Percentiles rank a stretch among this genome's conserved stretches.
phyloP scores from a whole-genome alignment of 176 grass and related monocot species.

The Oryza coarctata region DNA sequence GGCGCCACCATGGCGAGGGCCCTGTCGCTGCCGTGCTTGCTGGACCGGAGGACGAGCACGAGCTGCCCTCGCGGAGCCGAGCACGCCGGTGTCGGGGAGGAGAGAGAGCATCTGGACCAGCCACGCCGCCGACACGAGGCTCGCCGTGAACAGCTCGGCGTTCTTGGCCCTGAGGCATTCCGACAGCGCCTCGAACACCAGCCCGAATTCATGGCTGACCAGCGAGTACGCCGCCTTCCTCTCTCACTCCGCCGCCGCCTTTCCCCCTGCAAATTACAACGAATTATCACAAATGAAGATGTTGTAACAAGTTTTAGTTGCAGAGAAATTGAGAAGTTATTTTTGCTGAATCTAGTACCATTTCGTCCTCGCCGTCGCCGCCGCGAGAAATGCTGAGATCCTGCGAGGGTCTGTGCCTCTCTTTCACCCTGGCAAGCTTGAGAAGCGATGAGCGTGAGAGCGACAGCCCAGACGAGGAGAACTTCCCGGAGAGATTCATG shows the following conservation, averaged over 20 bases:
- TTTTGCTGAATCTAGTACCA: slow-evolving; percentile 12
- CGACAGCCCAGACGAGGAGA: slow-evolving; percentile 63
- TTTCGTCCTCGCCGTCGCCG: slow-evolving; percentile 35
- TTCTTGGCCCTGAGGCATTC: slow-evolving; percentile 55
- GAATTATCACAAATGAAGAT: background rate
- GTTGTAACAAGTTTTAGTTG: background rate
- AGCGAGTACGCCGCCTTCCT: slow-evolving; percentile 59
- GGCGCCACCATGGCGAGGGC: slow-evolving; percentile 64
- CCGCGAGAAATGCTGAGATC: slow-evolving; percentile 30
- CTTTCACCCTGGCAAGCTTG: slow-evolving; percentile 59
- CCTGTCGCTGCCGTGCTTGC: slow-evolving; percentile 60
- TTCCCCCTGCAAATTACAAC: slow-evolving; percentile 46
- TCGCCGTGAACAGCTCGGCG: slow-evolving; percentile 54
- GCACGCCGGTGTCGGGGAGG: slow-evolving; percentile 70
- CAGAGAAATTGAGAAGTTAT: no score
- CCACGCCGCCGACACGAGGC: slow-evolving; percentile 63
- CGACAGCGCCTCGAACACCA: slow-evolving; percentile 63
- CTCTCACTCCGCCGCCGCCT: slow-evolving; percentile 56
- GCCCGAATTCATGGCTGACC: slow-evolving; percentile 74
- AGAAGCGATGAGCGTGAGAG: slow-evolving; percentile 55
- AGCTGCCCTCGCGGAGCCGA: slow-evolving; percentile 59
- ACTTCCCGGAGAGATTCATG: slow-evolving; percentile 56
- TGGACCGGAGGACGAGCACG: slow-evolving; percentile 57
- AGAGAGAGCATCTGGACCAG: slow-evolving; percentile 61
- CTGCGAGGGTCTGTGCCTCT: slow-evolving; percentile 48